Percentiles rank a stretch among this genome's conserved stretches.
Evolutionary conservation across 2,329 filamentous ascomycete species (phyloP).

Genomic region (Phyllosticta citribraziliensis): DNA sequence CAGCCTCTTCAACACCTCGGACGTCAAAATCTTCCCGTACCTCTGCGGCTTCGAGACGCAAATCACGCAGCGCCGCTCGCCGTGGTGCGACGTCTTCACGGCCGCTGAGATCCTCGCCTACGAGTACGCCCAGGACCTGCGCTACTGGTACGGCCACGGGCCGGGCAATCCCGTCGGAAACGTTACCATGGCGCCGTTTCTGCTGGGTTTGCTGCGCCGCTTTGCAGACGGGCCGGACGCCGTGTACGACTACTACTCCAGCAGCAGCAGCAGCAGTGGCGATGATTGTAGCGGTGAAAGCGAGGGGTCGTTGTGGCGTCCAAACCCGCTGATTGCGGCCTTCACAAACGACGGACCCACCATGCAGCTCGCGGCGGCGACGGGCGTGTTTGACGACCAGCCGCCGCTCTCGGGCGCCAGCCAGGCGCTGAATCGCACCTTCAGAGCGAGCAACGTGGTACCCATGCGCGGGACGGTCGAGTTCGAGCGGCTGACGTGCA

Average conservation of each 20-base stretch:
- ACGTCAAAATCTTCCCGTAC: slow-evolving; percentile 53
- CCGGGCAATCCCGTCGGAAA: slow-evolving; percentile 45
- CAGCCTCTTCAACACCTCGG: slow-evolving; percentile 44
- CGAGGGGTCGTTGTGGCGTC: slow-evolving; percentile 33
- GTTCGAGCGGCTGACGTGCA: slow-evolving; percentile 40
- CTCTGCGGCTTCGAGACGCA: slow-evolving; percentile 64
- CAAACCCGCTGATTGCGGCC: slow-evolving; percentile 49
- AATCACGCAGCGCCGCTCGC: slow-evolving; percentile 49
- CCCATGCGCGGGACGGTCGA: slow-evolving; percentile 57
- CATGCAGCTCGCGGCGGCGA: slow-evolving; percentile 48
- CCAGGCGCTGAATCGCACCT: slow-evolving; percentile 41
- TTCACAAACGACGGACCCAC: slow-evolving; percentile 61
- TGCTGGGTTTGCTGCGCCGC: slow-evolving; percentile 44
- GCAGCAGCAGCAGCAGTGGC: slow-evolving; percentile 1
- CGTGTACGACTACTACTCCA: slow-evolving; percentile 30
- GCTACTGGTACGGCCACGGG: slow-evolving; percentile 58
- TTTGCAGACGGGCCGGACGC: slow-evolving; percentile 44
- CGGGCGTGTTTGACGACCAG: slow-evolving; percentile 51
- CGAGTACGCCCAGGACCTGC: slow-evolving; percentile 58
- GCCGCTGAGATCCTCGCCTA: slow-evolving; percentile 53
- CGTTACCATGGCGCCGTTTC: slow-evolving; percentile 52
- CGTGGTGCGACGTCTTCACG: slow-evolving; percentile 54
- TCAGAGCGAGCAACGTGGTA: slow-evolving; percentile 46
- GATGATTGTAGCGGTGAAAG: neutral
- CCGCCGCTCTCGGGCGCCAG: slow-evolving; percentile 34